Conservation (phyloP, 495 filamentous ascomycete species). For the Podospora pseudopauciseta region DNA sequence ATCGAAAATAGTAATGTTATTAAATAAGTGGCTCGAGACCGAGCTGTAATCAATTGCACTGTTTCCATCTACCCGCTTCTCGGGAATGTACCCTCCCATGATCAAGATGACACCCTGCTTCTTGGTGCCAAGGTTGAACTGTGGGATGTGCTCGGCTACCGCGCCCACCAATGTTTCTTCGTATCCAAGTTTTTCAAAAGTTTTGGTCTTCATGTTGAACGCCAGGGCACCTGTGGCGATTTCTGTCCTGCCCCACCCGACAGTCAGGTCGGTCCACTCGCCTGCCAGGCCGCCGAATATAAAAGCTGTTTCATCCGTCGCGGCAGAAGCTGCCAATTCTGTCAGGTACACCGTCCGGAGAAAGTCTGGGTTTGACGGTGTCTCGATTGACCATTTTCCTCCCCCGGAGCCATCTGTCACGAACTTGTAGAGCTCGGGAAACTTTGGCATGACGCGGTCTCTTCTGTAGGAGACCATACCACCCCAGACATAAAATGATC, state of each 20-base stretch:
- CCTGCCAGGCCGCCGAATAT: constrained; percentile 19
- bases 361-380: neutral
- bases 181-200: neutral
- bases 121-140: neutral
- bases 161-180: neutral
- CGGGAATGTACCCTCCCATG: neutral
- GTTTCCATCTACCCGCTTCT: neutral
- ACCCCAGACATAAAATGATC: constrained; percentile 36
- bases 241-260: neutral
- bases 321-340: constrained; percentile 10
- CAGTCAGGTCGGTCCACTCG: constrained; percentile 7
- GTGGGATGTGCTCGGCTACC: neutral
- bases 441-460: constrained; percentile 26
- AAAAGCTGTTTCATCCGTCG: constrained; percentile 12
- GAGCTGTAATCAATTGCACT: neutral
- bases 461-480: constrained; percentile 26
- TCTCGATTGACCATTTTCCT: constrained; percentile 33
- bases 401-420: constrained; percentile 25
- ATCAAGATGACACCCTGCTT: neutral
- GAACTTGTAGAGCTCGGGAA: constrained; percentile 26
- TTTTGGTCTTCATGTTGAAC: constrained; percentile 22
- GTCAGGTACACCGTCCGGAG: constrained; percentile 11
- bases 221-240: constrained; percentile 22
- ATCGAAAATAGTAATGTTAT: neutral
- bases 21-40: neutral